Base-by-base conservation (phyloP, 768 basidiomycete genomes). In the Trametes coccinea region DNA sequence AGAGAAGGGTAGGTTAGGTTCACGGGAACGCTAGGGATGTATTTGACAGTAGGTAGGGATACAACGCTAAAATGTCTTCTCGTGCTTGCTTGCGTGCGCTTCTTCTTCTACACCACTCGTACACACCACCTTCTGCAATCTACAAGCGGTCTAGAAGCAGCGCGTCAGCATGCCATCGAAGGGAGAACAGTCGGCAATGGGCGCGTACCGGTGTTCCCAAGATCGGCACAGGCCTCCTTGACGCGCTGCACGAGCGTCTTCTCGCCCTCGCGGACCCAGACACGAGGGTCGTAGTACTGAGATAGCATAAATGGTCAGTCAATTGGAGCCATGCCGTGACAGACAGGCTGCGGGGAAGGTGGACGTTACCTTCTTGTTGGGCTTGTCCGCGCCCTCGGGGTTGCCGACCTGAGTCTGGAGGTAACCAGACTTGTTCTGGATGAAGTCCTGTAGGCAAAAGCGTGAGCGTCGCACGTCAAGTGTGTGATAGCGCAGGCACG, bases 191-290 rank as follows among this genome's bases (percentile, higher is more conserved):
- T 5, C 5, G n/a, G 41, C 13, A 10, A 43, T 31, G 27, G 22
- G 29, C 31, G 79, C 81, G 69, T 62, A 84, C 84, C 67, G 60
- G 79, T 75, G 73, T 86, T 93, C 67, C 89, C 92, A 62, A 99
- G 84, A 77, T 99, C 96, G 45, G 75, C 67, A 78, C 93, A 95
- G n/a, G 96, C 95, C 75, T 91, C 89, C 78, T 94, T 92, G 79
- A 97, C 93, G 72, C 96, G 93, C 64, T 75, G 83, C 50, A 74
- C 49, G 67, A 98, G 84, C 17, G 94, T 96, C 86, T 95, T 95
- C 82, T 98, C 95, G 67, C 95, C 95, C 78, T 97, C 94, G 70
- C 96, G 92, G 53, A 99, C 94, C 96, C 96, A 99, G 61, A 95
- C 89, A 80, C 96, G 92, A 52, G 95, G 95, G 76, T 96, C 94